Conservation (phyloP, 2,329 filamentous ascomycete species). For the Talaromyces marneffei region DNA sequence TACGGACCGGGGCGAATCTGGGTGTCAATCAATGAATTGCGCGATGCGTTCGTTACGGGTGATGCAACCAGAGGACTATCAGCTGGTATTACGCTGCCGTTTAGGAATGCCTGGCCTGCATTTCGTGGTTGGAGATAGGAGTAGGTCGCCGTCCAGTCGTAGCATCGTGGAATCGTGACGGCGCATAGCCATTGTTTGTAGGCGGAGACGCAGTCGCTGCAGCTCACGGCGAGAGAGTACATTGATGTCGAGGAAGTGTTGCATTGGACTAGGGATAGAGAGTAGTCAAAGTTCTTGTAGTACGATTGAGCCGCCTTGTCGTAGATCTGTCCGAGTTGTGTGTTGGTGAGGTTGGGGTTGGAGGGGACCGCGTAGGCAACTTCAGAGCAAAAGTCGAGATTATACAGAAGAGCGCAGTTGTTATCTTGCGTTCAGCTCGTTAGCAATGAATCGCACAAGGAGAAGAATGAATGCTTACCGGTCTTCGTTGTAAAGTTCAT, state of each 20-base stretch:
- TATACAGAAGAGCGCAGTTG: conserved; percentile 79
- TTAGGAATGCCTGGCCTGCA: conserved; percentile 62
- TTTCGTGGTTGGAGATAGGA: conserved; percentile 63
- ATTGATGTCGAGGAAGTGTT: conserved; percentile 65
- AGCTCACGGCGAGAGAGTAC: conserved; percentile 76
- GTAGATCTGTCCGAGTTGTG: conserved; percentile 64
- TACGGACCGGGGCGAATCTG: conserved; percentile 77
- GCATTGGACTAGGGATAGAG: conserved; percentile 78
- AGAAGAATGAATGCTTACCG: conserved; percentile 46
- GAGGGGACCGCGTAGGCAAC: conserved; percentile 88
- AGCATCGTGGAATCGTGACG: conserved; percentile 85
- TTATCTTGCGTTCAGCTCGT: conserved; percentile 47
- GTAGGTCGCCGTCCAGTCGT: conserved; percentile 63
- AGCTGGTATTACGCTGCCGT: conserved; percentile 54
- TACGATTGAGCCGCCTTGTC: conserved; percentile 65
- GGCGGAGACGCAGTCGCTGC: conserved; percentile 66
- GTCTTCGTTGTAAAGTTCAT: conserved; percentile 73
- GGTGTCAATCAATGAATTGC: conserved; percentile 67
- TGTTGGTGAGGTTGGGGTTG: conserved; percentile 60
- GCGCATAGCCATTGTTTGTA: conserved; percentile 97
- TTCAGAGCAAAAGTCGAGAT: conserved; percentile 82
- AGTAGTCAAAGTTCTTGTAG: conserved; percentile 74
- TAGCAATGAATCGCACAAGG: background rate
- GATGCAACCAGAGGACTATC: conserved; percentile 27
- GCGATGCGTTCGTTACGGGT: conserved; percentile 51